These are phyloP conservation scores for Amanita rimosa DNA, from an alignment of 768 basidiomycete genomes.

Conservation along the genomic window DNA sequence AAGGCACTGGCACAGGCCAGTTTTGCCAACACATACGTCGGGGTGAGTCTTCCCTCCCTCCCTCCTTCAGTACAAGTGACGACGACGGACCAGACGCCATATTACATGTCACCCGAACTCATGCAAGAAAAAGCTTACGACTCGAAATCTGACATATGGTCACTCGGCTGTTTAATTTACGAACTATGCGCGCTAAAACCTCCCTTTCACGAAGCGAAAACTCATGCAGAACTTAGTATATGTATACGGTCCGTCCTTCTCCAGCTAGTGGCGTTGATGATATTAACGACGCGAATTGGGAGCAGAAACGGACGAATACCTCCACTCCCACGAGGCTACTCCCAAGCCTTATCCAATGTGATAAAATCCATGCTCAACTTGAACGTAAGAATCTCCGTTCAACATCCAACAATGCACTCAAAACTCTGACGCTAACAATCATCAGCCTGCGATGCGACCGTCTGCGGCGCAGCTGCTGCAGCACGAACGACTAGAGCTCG, in stretches of 20 bases:
- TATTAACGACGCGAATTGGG: background rate
- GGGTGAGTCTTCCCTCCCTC: slow-evolving; percentile 40
- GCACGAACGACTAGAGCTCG: slow-evolving; percentile 65
- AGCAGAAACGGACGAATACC: slow-evolving; percentile 81
- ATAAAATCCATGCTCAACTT: slow-evolving; percentile 84
- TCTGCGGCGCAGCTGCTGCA: slow-evolving; percentile 73
- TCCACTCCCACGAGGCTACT: slow-evolving; percentile 77
- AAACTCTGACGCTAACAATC: slow-evolving; percentile 3
- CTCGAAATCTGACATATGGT: slow-evolving; percentile 98
- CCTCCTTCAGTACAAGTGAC: background rate
- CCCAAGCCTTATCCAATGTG: slow-evolving; percentile 53
- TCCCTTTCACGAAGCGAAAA: slow-evolving; percentile 89
- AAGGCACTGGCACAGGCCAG: slow-evolving; percentile 82
- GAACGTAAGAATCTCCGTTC: slow-evolving; percentile 39
- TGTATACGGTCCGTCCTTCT: slow-evolving; percentile 52
- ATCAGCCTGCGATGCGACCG: slow-evolving; percentile 77
- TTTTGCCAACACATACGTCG: slow-evolving; percentile 96
- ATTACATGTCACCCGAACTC: slow-evolving; percentile 99
- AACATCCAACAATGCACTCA: background rate
- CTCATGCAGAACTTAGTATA: slow-evolving; percentile 75
- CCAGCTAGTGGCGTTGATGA: background rate
- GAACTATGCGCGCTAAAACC: slow-evolving; percentile 92
- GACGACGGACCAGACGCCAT: slow-evolving; percentile 63
- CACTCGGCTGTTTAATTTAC: slow-evolving; percentile 91
- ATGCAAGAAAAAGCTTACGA: slow-evolving; percentile 98